Evolutionary conservation across 2,329 filamentous ascomycete species (phyloP).

Genomic region (Ceratocystis variospora): DNA sequence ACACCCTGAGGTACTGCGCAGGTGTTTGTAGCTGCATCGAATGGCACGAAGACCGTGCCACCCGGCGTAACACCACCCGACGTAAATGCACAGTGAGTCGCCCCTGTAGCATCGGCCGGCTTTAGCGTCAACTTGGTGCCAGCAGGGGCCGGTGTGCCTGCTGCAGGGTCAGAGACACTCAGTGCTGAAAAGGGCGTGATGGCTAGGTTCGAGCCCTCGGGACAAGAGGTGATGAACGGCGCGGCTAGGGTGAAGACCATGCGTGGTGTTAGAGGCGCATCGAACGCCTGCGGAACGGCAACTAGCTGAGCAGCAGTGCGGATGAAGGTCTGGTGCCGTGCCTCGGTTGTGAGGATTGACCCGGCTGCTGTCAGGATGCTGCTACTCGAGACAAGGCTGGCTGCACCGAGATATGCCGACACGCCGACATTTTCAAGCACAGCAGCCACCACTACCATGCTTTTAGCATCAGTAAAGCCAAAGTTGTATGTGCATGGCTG

Average conservation of each 20-base stretch:
- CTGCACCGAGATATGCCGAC: slow-evolving; percentile 60
- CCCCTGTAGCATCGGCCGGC: slow-evolving; percentile 36
- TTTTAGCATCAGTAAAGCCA: slow-evolving; percentile 47
- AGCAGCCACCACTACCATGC: slow-evolving; percentile 55
- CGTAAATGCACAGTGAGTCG: slow-evolving; percentile 53
- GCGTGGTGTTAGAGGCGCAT: slow-evolving; percentile 52
- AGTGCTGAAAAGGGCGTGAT: slow-evolving; percentile 48
- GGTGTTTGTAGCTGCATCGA: slow-evolving; percentile 36
- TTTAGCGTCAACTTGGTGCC: slow-evolving; percentile 33
- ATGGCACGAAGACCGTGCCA: slow-evolving; percentile 45
- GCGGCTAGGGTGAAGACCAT: slow-evolving; percentile 62
- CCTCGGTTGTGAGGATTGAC: slow-evolving; percentile 58
- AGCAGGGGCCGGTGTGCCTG: slow-evolving; percentile 28
- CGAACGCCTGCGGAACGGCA: slow-evolving; percentile 55
- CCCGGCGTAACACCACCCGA: slow-evolving; percentile 43
- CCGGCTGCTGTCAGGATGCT: slow-evolving; percentile 52
- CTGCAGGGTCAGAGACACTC: slow-evolving; percentile 35
- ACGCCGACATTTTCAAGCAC: slow-evolving; percentile 61
- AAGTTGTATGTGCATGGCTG: slow-evolving; percentile 60
- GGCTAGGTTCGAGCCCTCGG: slow-evolving; percentile 47
- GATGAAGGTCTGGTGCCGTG: slow-evolving; percentile 61
- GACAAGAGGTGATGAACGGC: slow-evolving; percentile 58
- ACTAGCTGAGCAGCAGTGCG: slow-evolving; percentile 43
- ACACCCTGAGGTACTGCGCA: slow-evolving; percentile 51
- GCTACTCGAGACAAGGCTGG: slow-evolving; percentile 46